These are phyloP conservation scores for Perkinsus chesapeaki DNA, from an alignment of 169 alveolate genomes.

Conservation along the genomic window DNA sequence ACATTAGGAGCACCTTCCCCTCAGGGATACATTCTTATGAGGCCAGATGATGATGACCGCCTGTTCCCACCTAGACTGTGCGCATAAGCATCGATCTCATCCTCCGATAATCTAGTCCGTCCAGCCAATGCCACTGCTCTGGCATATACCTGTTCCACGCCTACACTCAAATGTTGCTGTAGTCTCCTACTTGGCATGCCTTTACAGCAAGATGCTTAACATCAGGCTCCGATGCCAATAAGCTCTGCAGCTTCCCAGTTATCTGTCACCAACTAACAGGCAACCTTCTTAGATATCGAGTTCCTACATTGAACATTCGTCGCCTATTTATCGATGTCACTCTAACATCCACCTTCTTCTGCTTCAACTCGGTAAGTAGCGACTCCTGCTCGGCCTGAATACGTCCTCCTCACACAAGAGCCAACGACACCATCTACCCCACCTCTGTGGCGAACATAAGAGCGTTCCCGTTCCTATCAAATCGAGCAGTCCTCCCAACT, in stretches of 20 bases:
- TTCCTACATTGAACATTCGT: slow-evolving; percentile 1
- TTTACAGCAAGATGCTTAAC: slow-evolving; percentile 24
- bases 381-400: background rate
- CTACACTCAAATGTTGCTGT: slow-evolving; percentile 20
- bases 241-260: background rate
- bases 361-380: background rate
- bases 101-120: background rate
- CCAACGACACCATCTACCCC: slow-evolving; percentile 18
- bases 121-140: background rate
- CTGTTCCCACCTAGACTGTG: slow-evolving; percentile 2
- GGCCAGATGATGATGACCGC: background rate
- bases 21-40: too few relatives aligned
- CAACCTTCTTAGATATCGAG: slow-evolving; percentile 14
- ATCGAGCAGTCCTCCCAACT: slow-evolving; percentile 89
- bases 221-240: slow-evolving; percentile 6
- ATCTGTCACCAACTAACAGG: background rate
- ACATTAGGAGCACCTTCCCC: too few relatives aligned
- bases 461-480: slow-evolving; percentile 73
- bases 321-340: slow-evolving; percentile 18
- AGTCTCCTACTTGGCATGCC: slow-evolving; percentile 13
- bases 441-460: slow-evolving; percentile 43
- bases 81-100: slow-evolving; percentile 8
- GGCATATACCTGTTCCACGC: background rate
- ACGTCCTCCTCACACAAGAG: slow-evolving; percentile 15
- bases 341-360: slow-evolving; percentile 16